phyloP scores from a whole-genome alignment of 352 stramenopile genomes.

The Globisporangium radiosum region DNA sequence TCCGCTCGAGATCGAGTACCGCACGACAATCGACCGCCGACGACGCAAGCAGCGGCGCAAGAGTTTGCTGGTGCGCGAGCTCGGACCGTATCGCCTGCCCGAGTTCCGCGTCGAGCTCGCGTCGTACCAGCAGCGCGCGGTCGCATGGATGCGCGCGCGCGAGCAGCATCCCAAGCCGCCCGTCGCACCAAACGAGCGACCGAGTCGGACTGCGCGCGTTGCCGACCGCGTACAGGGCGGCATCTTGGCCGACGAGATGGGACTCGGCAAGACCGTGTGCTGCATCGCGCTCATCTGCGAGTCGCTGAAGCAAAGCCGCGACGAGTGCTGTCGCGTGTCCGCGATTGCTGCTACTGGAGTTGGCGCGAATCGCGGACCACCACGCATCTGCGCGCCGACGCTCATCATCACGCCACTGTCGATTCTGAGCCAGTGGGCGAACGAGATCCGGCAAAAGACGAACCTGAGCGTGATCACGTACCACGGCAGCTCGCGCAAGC shows the following conservation, averaged over 20 bases:
- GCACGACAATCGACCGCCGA: conserved; percentile 43
- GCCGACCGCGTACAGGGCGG: conserved; percentile 54
- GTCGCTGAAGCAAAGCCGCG: conserved; percentile 40
- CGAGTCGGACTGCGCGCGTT: conserved; percentile 20
- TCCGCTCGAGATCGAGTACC: conserved; percentile 52
- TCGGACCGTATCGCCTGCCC: conserved; percentile 35
- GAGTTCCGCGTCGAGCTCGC: conserved; percentile 57
- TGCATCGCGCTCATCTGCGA: conserved; percentile 76
- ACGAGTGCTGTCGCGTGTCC: conserved; percentile 15
- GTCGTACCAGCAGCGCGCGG: conserved; percentile 79
- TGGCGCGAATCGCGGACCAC: conserved; percentile 8
- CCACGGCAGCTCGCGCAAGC: conserved; percentile 57
- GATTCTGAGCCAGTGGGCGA: conserved; percentile 82
- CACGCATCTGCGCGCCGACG: conserved; percentile 44
- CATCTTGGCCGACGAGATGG: conserved; percentile 87
- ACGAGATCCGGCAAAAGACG: conserved; percentile 72
- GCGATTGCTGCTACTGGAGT: not conserved
- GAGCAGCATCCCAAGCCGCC: conserved; percentile 16
- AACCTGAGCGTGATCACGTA: conserved; percentile 74
- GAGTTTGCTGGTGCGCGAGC: conserved; percentile 28
- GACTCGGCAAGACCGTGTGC: conserved; percentile 87
- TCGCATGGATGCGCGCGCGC: conserved; percentile 85
- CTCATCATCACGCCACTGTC: conserved; percentile 81
- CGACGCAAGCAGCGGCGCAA: conserved; percentile 20
- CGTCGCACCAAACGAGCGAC: no score